Evolutionary conservation across 208 protist genomes (phyloP).

Genomic region (Phytomonas serpens): DNA sequence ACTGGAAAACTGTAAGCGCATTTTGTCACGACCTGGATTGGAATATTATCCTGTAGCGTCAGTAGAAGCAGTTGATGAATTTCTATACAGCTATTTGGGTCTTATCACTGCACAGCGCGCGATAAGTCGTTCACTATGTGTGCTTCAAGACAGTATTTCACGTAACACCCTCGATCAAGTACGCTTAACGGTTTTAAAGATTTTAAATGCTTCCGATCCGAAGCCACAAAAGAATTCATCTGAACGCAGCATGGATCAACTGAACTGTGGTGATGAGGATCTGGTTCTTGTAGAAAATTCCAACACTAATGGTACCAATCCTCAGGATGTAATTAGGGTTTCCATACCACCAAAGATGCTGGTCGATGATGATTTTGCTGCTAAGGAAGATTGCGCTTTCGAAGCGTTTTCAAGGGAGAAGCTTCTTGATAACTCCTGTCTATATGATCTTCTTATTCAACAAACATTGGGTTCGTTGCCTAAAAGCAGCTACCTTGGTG

Average conservation of each 20-base stretch:
- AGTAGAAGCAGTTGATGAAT: conserved; percentile 31
- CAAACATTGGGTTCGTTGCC: not conserved
- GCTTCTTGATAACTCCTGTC: not conserved
- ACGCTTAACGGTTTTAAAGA: not conserved
- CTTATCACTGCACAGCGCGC: conserved; percentile 21
- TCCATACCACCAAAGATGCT: not conserved
- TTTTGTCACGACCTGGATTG: not conserved
- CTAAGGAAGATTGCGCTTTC: not conserved
- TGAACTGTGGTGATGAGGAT: not conserved
- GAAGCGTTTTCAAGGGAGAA: not conserved
- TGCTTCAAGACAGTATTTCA: not conserved
- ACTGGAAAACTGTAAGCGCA: not conserved
- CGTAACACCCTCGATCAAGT: not conserved
- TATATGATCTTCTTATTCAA: not conserved
- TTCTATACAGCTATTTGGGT: conserved; percentile 48
- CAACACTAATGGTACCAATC: not conserved
- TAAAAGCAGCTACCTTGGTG: not conserved
- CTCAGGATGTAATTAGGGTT: not conserved
- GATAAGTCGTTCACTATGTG: not conserved
- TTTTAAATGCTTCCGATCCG: not conserved
- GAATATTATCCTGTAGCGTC: not conserved
- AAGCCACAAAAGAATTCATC: not conserved
- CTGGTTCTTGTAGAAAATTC: not conserved
- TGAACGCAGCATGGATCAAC: not conserved
- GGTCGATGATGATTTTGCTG: not conserved